Base-by-base conservation (phyloP, 495 filamentous ascomycete genomes). In the Hypomontagnella monticulosa region DNA sequence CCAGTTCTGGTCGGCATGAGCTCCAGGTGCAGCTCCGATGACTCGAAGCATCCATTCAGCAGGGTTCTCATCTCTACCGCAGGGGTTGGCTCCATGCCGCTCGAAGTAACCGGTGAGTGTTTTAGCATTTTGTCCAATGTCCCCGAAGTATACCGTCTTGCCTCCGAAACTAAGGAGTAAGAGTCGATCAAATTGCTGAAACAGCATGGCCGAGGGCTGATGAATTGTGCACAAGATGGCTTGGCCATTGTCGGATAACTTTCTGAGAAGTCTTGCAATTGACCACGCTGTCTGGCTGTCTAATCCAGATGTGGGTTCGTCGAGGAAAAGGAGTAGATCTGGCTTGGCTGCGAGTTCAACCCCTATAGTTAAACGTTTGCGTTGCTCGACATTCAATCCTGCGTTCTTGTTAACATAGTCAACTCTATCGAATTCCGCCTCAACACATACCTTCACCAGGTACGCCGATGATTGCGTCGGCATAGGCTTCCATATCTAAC, bases 181-280 rank as follows among this genome's bases (percentile, higher is more conserved):
- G 3, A 86, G 68, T 1, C 73, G 76, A 57, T 86, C 83, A 36
- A 85, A 85, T 3, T 76, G 74, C 27, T 81, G 78, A 40, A 86
- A 83, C 1, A 86, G 12, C 85, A 93, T 89, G 27, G 92, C 90
- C 0, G 90, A 93, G 3, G 93, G 93, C 65, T 97, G 94, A 73
- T 97, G 94, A 57, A 97, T 97, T 4, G 93, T 96, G 72, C 91
- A 94, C 8, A 97, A 83, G 72, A 97, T 89, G 19, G 93, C 90
- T 74, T 96, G 92, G 4, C 92, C 92, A 68, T 84, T 87, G 71
- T 90, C 87, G 40, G 91, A 89, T 18, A 97, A 79, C 74, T 93
- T 93, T 56, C 89, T 83, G 42, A 97, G 81, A 9, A 96, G 82
- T 27, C 84, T 82, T 46, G 88, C 82, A 62, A 97, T 94, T 15